Base-by-base conservation (phyloP, 495 filamentous ascomycete genomes). In the Daldinia concentrica region DNA sequence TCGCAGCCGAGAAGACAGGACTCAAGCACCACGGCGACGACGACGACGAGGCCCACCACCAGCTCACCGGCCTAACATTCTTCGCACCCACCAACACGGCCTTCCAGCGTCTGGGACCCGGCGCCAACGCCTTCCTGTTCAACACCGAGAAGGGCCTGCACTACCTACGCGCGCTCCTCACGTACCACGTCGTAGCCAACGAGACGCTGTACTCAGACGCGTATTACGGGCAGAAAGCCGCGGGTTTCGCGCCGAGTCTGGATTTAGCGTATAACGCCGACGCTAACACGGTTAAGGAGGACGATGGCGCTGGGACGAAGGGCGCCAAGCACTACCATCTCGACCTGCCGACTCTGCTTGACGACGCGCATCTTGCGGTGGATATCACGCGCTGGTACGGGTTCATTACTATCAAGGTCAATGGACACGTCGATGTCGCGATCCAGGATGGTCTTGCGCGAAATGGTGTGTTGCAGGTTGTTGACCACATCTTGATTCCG, bases 141-240 rank as follows among this genome's bases (percentile, higher is more conserved):
- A 81, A 80, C 74, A 88, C 87, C 69, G 78, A 83, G n/a, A 82
- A 80, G 41, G 93, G 93, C 1, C 79, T 81, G 63, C 85, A 88
- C 69, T 94, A 90, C 73, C 82, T 97, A n/a, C 86, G 84, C 64
- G 90, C 90, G 1, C 76, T 97, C 58, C 80, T 97, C 22, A 79
- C 89, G 78, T 97, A 96, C 78, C 92, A 96, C 74, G 78, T 94
- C 68, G 90, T 93, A 1, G 83, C 83, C 6, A 88, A 90, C 69
- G 85, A 89, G 71, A 94, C 92, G 1, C 79, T 98, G 3, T 97
- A 97, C 78, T 91, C 90, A 19, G 94, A 97, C 79, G 91, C 86
- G 17, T 92, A 84, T 73, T 93, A 93, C 78, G 83, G 84, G 11
- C 51, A 41, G 9, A 62, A 71, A 41, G 66, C 62, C 12, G 58